Percentiles rank a stretch among this genome's conserved stretches.
Conservation (phyloP, 2,329 filamentous ascomycete species). For the Dactylellina haptotyla region DNA sequence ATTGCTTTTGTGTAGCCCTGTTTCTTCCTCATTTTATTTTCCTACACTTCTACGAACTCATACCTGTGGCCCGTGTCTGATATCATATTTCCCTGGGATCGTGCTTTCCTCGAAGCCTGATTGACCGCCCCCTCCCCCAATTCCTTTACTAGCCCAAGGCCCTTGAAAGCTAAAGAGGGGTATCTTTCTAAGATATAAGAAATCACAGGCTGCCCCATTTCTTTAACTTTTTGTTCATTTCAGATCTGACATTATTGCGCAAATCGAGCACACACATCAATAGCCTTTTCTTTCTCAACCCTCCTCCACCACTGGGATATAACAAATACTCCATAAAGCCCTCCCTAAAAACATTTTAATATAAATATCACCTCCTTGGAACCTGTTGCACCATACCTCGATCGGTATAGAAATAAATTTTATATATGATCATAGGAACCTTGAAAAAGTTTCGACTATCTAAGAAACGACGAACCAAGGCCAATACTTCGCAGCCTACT, state of each 20-base stretch:
- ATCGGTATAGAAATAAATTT: no score
- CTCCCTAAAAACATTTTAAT: no score
- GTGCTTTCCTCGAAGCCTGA: conserved; percentile 8
- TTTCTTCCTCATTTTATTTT: neutral
- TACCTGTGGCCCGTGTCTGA: conserved; percentile 50
- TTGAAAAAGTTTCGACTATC: conserved; percentile 30
- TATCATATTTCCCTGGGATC: conserved; percentile 52
- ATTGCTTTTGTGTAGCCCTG: conserved; percentile 38
- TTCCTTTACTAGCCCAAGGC: neutral
- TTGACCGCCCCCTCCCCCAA: conserved; percentile 3
- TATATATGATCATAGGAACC: conserved; percentile 42
- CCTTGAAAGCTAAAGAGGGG: conserved; percentile 10
- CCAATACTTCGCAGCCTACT: neutral
- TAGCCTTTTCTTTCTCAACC: neutral
- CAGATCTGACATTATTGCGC: neutral
- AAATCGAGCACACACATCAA: neutral
- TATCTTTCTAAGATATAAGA: conserved; percentile 37
- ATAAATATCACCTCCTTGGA: no score
- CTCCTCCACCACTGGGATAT: neutral
- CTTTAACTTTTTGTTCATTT: neutral
- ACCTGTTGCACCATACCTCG: no score
- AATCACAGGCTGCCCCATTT: conserved; percentile 14
- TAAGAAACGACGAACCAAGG: neutral
- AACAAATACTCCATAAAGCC: no score
- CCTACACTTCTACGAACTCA: neutral